Conservation (phyloP, 306 rosid species). For the Vigna trinervia region DNA sequence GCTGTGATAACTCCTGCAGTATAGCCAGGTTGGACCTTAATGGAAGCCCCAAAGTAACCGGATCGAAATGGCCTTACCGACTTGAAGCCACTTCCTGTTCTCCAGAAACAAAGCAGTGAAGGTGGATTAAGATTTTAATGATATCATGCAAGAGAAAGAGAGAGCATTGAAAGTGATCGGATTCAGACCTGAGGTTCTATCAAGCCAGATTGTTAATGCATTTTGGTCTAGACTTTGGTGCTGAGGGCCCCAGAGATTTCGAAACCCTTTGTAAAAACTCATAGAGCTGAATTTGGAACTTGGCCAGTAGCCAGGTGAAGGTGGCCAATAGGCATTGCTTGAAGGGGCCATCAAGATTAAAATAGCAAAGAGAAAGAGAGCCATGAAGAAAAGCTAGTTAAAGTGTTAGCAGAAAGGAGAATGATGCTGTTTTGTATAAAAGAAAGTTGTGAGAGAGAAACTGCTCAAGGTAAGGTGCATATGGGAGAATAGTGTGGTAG, state of each 20-base stretch:
- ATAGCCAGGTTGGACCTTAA: slow-evolving; percentile 94
- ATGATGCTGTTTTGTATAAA: slow-evolving; percentile 56
- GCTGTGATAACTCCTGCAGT: slow-evolving; percentile 98
- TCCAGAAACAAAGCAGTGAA: slow-evolving; percentile 34
- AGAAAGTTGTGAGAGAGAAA: slow-evolving; percentile 49
- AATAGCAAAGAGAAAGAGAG: slow-evolving; percentile 55
- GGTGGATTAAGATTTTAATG: slow-evolving; percentile 17
- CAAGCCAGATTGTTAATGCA: slow-evolving; percentile 92
- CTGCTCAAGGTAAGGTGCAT: slow-evolving; percentile 41
- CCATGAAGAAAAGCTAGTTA: slow-evolving; percentile 53
- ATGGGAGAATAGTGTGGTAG: slow-evolving; percentile 53
- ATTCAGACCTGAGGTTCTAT: slow-evolving; percentile 68
- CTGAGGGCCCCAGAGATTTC: slow-evolving; percentile 92
- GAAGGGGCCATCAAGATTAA: slow-evolving; percentile 56
- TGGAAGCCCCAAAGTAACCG: slow-evolving; percentile 89
- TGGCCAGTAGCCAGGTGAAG: slow-evolving; percentile 95
- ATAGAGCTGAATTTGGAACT: slow-evolving; percentile 74
- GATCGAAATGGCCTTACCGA: slow-evolving; percentile 87
- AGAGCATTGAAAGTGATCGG: not conserved
- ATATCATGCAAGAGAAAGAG: not conserved
- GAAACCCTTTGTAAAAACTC: slow-evolving; percentile 72
- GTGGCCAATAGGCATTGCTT: slow-evolving; percentile 77
- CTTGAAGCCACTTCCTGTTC: slow-evolving; percentile 91
- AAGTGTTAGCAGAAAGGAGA: slow-evolving; percentile 46
- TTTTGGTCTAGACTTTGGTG: slow-evolving; percentile 70